Evolutionary conservation across 306 rosid species (phyloP).

Genomic region (Cucumis cinereus): DNA sequence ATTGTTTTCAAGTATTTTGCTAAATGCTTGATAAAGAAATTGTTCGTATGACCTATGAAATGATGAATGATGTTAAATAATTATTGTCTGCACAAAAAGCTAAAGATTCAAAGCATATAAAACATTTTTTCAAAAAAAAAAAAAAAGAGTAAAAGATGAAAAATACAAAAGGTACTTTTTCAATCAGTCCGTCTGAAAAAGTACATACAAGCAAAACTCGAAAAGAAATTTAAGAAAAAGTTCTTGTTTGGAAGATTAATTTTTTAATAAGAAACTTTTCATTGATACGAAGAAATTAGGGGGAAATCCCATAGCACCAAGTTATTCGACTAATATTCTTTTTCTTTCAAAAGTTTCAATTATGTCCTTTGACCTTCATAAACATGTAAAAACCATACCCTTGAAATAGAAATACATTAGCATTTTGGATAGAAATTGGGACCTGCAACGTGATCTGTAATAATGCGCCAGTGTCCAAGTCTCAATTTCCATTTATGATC

Average conservation of each 20-base stretch:
- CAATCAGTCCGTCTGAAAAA: not conserved
- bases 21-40: not conserved
- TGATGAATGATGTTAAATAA: not conserved
- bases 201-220: not conserved
- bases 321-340: too few species aligned
- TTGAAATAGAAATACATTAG: not conserved
- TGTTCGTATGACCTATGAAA: not conserved
- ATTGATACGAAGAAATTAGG: too few species aligned
- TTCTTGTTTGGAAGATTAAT: too few species aligned
- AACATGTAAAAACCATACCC: not conserved
- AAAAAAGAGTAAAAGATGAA: not conserved
- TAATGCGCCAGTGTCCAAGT: too few species aligned
- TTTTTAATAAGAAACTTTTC: too few species aligned
- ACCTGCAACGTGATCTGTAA: not conserved
- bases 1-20: not conserved
- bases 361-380: too few species aligned
- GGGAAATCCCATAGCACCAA: too few species aligned
- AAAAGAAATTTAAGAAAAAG: not conserved
- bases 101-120: not conserved
- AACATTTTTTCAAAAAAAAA: too few species aligned
- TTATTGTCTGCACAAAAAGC: not conserved
- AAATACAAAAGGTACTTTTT: not conserved
- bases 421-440: too few species aligned
- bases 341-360: too few species aligned
- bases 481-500: too few species aligned